Evolutionary conservation across 441 rosid genomes (phyloP).

Genomic region (Euphorbia schlechtendalii): DNA sequence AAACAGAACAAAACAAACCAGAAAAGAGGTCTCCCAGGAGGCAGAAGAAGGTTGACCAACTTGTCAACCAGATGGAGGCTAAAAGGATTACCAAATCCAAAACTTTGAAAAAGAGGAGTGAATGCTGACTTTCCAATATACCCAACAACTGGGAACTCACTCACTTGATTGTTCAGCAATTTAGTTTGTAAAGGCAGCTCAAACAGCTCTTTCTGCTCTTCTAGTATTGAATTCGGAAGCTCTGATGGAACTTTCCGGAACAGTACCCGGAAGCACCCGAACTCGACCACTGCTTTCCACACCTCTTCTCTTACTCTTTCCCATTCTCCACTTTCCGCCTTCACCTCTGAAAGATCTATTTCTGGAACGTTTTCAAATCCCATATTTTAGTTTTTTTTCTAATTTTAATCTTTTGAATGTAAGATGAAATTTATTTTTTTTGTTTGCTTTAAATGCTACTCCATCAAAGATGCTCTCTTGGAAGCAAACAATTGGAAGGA

Average conservation of each 20-base stretch:
- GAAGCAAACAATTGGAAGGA: no score
- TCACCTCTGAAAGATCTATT: constrained; percentile 21
- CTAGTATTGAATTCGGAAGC: constrained; percentile 17
- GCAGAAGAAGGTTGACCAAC: constrained; percentile 39
- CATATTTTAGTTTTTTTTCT: no score
- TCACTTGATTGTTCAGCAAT: constrained; percentile 13
- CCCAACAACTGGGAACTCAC: constrained; percentile 23
- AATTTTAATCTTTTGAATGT: no score
- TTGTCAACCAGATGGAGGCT: constrained; percentile 27
- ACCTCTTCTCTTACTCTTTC: constrained; percentile 19
- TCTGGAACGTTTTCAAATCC: constrained; percentile 23
- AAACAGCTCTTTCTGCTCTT: constrained; percentile 23
- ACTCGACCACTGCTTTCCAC: constrained; percentile 25
- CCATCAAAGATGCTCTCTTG: no score
- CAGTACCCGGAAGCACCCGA: constrained; percentile 30
- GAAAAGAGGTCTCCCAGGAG: constrained; percentile 48
- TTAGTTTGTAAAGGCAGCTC: constrained; percentile 29
- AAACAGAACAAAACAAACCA: constrained; percentile 29
- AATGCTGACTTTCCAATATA: constrained; percentile 22
- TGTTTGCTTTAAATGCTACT: no score
- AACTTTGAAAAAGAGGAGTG: constrained; percentile 27
- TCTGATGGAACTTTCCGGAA: constrained; percentile 20
- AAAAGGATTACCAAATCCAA: constrained; percentile 35
- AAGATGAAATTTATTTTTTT: no score
- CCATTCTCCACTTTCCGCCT: constrained; percentile 20